Evolutionary conservation across 331 rosid species (phyloP).

Genomic region (Acacia concinna): DNA sequence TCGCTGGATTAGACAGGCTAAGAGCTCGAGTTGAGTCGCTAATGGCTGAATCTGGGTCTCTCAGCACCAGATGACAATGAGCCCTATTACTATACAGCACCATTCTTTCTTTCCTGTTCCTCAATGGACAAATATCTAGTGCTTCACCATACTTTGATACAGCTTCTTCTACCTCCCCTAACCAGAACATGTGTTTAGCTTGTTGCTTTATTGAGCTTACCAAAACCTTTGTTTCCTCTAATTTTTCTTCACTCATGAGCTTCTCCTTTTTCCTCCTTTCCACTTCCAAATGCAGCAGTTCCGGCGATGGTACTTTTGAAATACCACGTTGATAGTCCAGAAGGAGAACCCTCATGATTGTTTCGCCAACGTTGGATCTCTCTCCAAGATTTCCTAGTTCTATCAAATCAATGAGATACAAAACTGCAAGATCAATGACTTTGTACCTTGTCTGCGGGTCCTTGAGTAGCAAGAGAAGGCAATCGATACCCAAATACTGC

Average conservation of each 20-base stretch:
- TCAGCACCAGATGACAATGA: constrained; percentile 53
- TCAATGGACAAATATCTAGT: constrained; percentile 55
- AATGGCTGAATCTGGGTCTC: constrained; percentile 56
- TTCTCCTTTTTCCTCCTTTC: constrained; percentile 46
- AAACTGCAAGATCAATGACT: constrained; percentile 45
- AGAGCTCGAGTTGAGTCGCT: constrained; percentile 78
- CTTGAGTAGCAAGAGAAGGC: constrained; percentile 54
- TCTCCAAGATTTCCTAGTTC: constrained; percentile 63
- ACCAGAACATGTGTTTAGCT: constrained; percentile 52
- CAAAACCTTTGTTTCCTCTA: constrained; percentile 49
- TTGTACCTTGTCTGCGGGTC: constrained; percentile 67
- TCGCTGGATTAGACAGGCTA: constrained; percentile 54
- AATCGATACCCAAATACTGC: constrained; percentile 4
- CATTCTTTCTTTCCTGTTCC: constrained; percentile 61
- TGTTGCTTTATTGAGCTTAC: constrained; percentile 48
- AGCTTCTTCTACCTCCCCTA: constrained; percentile 67
- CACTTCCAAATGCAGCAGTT: constrained; percentile 41
- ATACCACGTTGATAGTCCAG: constrained; percentile 22
- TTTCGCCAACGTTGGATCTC: constrained; percentile 56
- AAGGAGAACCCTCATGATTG: constrained; percentile 54
- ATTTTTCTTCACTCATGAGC: constrained; percentile 31
- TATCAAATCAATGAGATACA: constrained; percentile 60
- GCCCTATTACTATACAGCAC: constrained; percentile 67
- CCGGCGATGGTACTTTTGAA: not conserved
- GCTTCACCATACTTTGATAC: constrained; percentile 56